Evolutionary conservation across 768 basidiomycete species (phyloP), one percentile per base, ranked within the genome.

Genomic region (Trametes cingulata): DNA sequence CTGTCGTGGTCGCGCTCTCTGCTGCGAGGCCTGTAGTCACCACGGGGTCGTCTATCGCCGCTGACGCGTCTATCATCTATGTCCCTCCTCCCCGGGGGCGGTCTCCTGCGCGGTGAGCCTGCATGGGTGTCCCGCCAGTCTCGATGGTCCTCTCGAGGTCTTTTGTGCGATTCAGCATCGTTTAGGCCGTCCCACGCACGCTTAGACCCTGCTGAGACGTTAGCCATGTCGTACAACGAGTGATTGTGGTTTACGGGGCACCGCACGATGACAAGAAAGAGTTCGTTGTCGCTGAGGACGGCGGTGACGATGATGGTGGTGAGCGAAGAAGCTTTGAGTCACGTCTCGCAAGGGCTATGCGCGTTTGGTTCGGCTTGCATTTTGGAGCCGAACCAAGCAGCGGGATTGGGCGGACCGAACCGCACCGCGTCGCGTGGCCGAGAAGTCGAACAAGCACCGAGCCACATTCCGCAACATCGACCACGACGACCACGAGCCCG

Each of bases 191-290:
- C 88, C 85, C 84, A 84, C 64, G 86, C 76, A 74, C 90, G 88
- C 86, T 91, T 91, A 73, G 81, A 79, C 80, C 90, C 90, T 91
- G 90, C 81, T 80, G 86, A 78, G 72, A 85, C 75, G 83, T 92
- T 89, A 91, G 90, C 85, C 88, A 91, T 82, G 63, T 83, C 69
- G 71, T 67, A 42, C 47, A 65, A 45, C 33, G 55, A 61, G 63
- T 59, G 67, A 80, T 75, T 82, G 65, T 81, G 81, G 80, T 80
- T 87, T 87, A 87, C 86, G 79, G 82, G 78, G 82, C 82, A 87
- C 87, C 88, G 86, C 88, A 90, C 87, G 88, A 88, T 87, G 74
- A 77, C 78, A 78, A 74, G 68, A 67, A 69, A 63, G 67, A 52
- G 53, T 33, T 58, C 51, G 61, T 58, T 63, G 61, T 63, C 56